Conservation (phyloP, 78 protist species). For the Reticulomyxa filosa region DNA sequence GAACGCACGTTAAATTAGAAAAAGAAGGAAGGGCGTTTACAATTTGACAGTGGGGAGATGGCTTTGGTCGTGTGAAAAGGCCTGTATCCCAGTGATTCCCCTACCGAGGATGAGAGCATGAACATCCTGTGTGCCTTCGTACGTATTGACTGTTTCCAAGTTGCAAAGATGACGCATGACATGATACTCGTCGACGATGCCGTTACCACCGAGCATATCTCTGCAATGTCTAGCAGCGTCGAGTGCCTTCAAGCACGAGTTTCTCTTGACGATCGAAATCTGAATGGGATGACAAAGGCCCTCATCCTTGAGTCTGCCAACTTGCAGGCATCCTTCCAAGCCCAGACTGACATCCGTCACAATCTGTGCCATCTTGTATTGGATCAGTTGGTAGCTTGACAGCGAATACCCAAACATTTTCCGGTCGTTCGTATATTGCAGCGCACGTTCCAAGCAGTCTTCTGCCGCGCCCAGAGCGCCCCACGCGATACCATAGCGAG, state of each 20-base stretch:
- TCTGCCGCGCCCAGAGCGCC: constrained; percentile 11
- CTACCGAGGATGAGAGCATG: constrained; percentile 15
- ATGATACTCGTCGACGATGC: neutral
- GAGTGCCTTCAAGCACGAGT: constrained; percentile 4
- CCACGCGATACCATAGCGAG: constrained; percentile 17
- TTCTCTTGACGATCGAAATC: neutral
- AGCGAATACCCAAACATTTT: constrained; percentile 8
- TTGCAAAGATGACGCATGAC: neutral
- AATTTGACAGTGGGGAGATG: too few relatives aligned
- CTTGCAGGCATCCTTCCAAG: neutral
- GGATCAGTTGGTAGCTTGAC: neutral
- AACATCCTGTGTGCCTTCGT: constrained; percentile 15
- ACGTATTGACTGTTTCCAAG: constrained; percentile 10
- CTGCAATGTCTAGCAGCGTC: constrained; percentile 1
- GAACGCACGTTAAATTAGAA: too few relatives aligned
- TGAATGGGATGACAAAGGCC: neutral
- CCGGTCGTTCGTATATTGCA: neutral
- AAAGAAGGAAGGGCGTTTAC: too few relatives aligned
- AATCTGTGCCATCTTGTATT: constrained; percentile 8
- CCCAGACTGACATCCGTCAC: constrained; percentile 1
- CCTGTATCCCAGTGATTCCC: neutral
- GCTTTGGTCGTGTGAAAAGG: neutral
- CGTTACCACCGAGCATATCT: constrained; percentile 14
- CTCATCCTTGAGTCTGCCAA: constrained; percentile 1
- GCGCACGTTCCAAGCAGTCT: neutral